Base-by-base conservation (phyloP, 441 rosid species). In the Arabidopsis hybrid region DNA sequence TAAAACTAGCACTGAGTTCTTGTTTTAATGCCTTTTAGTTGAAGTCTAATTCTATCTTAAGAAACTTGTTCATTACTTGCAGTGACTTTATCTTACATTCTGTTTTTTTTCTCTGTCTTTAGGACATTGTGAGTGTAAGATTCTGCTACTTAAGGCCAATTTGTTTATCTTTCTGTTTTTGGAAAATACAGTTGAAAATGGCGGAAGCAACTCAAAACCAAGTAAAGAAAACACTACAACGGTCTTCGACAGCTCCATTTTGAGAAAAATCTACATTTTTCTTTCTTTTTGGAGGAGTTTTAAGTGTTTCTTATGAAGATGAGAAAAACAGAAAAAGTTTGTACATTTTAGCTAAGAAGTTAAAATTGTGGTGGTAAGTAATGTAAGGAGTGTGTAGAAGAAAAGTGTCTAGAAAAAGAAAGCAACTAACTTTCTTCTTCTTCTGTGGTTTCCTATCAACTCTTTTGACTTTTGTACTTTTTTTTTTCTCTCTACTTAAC, bases 191-290 rank as follows among this genome's bases (percentile, higher is more conserved):
- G 93, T 59, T 83, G 69, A 62, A 65, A 49, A 2, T 81, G 70
- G 85, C 77, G 2, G 89, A 85, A 64, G 81, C 83, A 1, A 77
- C 80, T 68, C 89, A 85, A 52, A 75, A 77, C 67, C 81, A 81
- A 46, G 77, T 65, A 69, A 85, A 80, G 80, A 80, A 61, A 75
- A 70, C 69, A 14, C 93, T 89, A 26, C 83, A 78, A 36, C 79
- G 93, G 77, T 67, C 95, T 60, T 85, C 84, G 47, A 89, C 95
- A 36, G 85, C 91, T 57, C 90, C 93, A 76, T 89, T 89, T 78
- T 89, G 84, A 89, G 85, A 60, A 17, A 34, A 68, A 67, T 18
- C 45, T 43, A 32, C 68, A 50, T 52, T 52, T 43, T 0, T 26
- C n/a, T 52, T 14, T 12, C 14, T 55, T 10, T 29, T 52, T 31